Evolutionary conservation across 305 asterid genomes (phyloP).

Genomic region (Caryopteris hybrid): DNA sequence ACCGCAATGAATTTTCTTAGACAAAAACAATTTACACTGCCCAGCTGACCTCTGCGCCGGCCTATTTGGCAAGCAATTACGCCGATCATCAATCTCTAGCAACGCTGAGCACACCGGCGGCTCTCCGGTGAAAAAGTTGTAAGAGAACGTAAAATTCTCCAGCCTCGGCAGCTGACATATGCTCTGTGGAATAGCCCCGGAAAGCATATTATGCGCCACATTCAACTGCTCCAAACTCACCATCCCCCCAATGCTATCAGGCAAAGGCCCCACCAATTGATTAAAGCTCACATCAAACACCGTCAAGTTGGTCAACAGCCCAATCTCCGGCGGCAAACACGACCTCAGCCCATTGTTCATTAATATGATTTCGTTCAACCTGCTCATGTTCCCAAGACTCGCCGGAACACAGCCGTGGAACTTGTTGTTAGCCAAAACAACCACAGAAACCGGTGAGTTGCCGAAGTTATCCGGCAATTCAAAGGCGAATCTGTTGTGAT

Average conservation of each 20-base stretch:
- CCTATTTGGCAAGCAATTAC: conserved; percentile 60
- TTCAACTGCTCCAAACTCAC: conserved; percentile 69
- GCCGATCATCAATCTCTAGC: conserved; percentile 48
- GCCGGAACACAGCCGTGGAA: conserved; percentile 84
- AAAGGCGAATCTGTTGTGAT: conserved; percentile 66
- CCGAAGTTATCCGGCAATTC: conserved; percentile 84
- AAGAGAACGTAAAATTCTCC: conserved; percentile 50
- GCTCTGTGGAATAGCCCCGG: conserved; percentile 52
- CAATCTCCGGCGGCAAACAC: conserved; percentile 71
- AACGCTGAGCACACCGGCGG: conserved; percentile 55
- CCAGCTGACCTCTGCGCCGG: conserved; percentile 47
- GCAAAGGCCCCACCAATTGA: conserved; percentile 56
- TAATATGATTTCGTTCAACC: conserved; percentile 59
- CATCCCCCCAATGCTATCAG: conserved; percentile 53
- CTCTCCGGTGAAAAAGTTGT: conserved; percentile 71
- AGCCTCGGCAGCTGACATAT: conserved; percentile 54
- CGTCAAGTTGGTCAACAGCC: conserved; percentile 59
- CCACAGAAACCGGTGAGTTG: conserved; percentile 82
- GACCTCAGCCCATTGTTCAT: conserved; percentile 68
- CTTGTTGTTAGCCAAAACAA: conserved; percentile 63
- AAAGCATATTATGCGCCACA: conserved; percentile 56
- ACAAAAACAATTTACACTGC: conserved; percentile 44
- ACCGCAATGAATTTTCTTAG: conserved; percentile 55
- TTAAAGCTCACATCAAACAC: conserved; percentile 70
- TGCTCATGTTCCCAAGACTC: conserved; percentile 68